Conservation (phyloP, 2,329 filamentous ascomycete genomes). For the Thyridium curvatum region DNA sequence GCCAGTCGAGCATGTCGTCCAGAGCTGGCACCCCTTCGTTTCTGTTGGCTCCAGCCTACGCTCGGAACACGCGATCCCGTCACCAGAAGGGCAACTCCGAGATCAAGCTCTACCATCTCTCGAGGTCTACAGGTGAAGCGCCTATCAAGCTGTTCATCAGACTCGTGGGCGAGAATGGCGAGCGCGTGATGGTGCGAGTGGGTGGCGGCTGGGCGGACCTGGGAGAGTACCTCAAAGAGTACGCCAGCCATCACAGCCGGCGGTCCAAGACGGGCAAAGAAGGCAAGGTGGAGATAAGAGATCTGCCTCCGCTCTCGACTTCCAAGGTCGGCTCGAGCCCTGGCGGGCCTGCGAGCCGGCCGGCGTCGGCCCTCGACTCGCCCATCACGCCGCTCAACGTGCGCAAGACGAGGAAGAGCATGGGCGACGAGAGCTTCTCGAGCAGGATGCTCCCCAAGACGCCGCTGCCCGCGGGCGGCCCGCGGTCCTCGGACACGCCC, state of each 20-base stretch:
- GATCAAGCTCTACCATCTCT: conserved; percentile 89
- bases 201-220: conserved; percentile 98
- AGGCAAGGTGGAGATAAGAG: conserved; percentile 53
- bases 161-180: conserved; percentile 80
- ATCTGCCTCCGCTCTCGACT: conserved; percentile 29
- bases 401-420: conserved; percentile 46
- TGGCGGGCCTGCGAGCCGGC: conserved; percentile 21
- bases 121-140: conserved; percentile 72
- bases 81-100: conserved; percentile 55
- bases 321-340: conserved; percentile 19
- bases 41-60: conserved; percentile 57
- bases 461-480: conserved; percentile 26
- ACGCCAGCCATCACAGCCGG: conserved; percentile 86
- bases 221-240: conserved; percentile 89
- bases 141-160: conserved; percentile 95
- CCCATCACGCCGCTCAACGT: conserved; percentile 43
- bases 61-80: conserved; percentile 41
- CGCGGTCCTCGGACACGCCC: conserved; percentile 30
- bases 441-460: conserved; percentile 31
- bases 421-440: conserved; percentile 18
- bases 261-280: conserved; percentile 42
- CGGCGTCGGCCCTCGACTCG: conserved; percentile 25
- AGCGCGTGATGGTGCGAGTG: conserved; percentile 96
- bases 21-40: conserved; percentile 61
- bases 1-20: conserved; percentile 44